These are phyloP conservation scores for Litsea cubeba DNA, from an alignment of 164 flowering plant species.

Conservation along the genomic window DNA sequence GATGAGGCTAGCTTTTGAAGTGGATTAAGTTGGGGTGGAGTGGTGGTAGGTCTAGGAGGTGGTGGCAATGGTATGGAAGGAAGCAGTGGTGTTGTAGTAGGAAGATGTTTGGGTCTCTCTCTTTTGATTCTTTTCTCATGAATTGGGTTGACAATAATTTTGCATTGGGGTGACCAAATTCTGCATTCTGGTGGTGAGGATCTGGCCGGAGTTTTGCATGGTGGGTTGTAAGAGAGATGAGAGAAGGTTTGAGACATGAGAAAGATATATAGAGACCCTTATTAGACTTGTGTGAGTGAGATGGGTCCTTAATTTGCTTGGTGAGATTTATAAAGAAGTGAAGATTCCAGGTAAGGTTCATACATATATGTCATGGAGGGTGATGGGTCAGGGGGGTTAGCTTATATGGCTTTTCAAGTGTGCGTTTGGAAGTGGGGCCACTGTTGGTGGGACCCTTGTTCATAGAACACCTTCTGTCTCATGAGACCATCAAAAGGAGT, in stretches of 20 bases:
- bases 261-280: too few species aligned
- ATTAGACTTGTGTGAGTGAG: too few species aligned
- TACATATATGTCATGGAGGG: background rate
- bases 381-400: background rate
- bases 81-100: background rate
- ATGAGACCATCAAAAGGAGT: background rate
- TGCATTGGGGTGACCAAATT: background rate
- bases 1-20: conserved; percentile 32
- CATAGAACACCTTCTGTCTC: background rate
- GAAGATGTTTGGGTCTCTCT: background rate
- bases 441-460: background rate
- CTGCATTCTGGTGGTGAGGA: background rate
- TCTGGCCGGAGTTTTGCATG: background rate
- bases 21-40: conserved; percentile 19
- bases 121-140: background rate
- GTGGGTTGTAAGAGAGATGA: background rate
- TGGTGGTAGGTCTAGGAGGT: too few species aligned
- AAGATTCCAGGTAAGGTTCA: background rate
- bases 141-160: background rate
- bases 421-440: background rate
- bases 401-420: background rate
- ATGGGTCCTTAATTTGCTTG: too few species aligned
- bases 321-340: background rate
- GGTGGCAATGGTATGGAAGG: background rate
- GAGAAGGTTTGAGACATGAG: background rate